Evolutionary conservation across 2,329 filamentous ascomycete species (phyloP).

Genomic region (Alternaria brassicicola): DNA sequence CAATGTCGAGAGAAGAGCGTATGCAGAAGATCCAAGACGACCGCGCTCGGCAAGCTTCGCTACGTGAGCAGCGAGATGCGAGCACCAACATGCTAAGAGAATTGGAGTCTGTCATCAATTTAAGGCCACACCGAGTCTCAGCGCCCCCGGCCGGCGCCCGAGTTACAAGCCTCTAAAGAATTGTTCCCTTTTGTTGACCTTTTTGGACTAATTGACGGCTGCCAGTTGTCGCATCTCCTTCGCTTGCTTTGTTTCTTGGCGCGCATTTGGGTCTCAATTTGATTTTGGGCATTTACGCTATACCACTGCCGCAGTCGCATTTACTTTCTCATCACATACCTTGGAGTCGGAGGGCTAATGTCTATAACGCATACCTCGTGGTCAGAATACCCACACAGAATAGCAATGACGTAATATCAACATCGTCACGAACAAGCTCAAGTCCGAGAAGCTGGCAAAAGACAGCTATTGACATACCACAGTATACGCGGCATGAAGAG

Average conservation of each 20-base stretch:
- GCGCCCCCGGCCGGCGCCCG: conserved; percentile 28
- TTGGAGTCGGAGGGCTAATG: conserved; percentile 8
- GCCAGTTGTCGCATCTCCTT: conserved; percentile 13
- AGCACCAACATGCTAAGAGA: conserved; percentile 91
- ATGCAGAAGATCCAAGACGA: conserved; percentile 89
- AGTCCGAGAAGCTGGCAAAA: neutral
- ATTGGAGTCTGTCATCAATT: conserved; percentile 81
- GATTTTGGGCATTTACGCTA: conserved; percentile 21
- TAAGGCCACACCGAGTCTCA: conserved; percentile 37
- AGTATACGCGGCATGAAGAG: neutral
- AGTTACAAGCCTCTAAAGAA: conserved; percentile 44
- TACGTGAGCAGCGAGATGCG: conserved; percentile 77
- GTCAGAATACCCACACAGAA: conserved; percentile 2
- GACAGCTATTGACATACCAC: neutral
- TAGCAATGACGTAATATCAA: conserved; percentile 9
- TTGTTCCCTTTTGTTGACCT: conserved; percentile 11
- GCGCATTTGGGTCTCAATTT: conserved; percentile 8
- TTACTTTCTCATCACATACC: conserved; percentile 1
- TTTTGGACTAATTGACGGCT: conserved; percentile 23
- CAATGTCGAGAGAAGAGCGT: conserved; percentile 82
- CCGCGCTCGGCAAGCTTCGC: conserved; percentile 72
- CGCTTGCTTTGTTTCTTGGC: conserved; percentile 2
- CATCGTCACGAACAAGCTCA: neutral
- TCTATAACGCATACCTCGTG: conserved; percentile 10
- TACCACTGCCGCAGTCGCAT: conserved; percentile 21